Evolutionary conservation across 768 basidiomycete genomes (phyloP), one percentile per base, ranked within the genome.

Genomic region (Auricularia sp.): DNA sequence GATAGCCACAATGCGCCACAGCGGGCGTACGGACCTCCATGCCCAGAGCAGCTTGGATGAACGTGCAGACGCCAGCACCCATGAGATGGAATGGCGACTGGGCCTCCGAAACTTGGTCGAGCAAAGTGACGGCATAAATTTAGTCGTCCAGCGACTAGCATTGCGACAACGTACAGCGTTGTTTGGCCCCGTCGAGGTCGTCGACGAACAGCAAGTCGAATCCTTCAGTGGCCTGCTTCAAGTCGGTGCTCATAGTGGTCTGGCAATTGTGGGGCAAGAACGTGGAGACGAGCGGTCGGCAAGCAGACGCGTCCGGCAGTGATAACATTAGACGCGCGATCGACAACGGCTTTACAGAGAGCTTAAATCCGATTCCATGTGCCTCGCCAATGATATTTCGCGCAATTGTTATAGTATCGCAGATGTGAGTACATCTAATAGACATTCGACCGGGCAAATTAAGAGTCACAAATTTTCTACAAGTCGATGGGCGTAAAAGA

Each of bases 31-130:
- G 72, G 76, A 86, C 87, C 81, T 92, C 90, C 84, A 91, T 84
- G n/a, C 88, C 87, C 14, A 91, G 75, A 1, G 87, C 88, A 0
- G 89, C 91, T 72, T 90, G 86, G 54, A 91, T 75, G 68, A 91
- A 91, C 0, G 83, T 82, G 65, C 85, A 86, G 0, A 87, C 84
- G 16, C 89, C 90, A 0, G 84, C 76, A 1, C 90, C 90, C 65
- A 91, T 78, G 21, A 83, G 77, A 72, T 92, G 90, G 69, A 90
- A 87, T 0, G 90, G 84, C 44, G 87, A 86, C 42, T 83, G 66
- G 47, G 34, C 35, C 34, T 34, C 59, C 34, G 34, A 23, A 44
- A 53, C 47, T 56, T 21, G 64, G 64, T 62, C 33, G 18, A 21
- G 18, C 63, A 42, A 14, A 42, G 39, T 14, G 29, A 16, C 47